Evolutionary conservation across 257 asterid species (phyloP).

Genomic region (Solanum pinnatisectum): DNA sequence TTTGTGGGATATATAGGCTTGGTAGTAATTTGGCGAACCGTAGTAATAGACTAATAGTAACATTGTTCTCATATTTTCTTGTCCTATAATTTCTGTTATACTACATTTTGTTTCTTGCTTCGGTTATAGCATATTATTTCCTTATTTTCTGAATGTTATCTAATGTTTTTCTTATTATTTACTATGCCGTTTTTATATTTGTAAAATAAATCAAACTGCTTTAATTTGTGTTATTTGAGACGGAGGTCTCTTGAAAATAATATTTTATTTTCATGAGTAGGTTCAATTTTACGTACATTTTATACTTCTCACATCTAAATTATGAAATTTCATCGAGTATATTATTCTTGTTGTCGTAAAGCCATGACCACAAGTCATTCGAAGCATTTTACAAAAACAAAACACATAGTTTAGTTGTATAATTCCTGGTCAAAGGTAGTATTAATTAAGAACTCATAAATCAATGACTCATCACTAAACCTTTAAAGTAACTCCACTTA

Average conservation of each 20-base stretch:
- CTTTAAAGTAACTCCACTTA: not conserved
- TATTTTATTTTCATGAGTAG: not conserved
- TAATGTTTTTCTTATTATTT: too few relatives aligned
- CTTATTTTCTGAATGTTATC: not conserved
- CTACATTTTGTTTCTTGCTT: not conserved
- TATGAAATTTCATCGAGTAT: too few relatives aligned
- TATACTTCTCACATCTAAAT: too few relatives aligned
- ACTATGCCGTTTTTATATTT: too few relatives aligned
- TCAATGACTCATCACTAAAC: not conserved
- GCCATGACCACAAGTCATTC: not conserved
- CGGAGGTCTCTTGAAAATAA: not conserved
- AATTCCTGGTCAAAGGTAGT: not conserved
- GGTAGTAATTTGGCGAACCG: not conserved
- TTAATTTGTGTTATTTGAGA: too few relatives aligned
- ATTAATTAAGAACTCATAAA: not conserved
- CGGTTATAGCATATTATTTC: not conserved
- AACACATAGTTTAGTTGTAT: not conserved
- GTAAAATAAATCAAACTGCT: too few relatives aligned
- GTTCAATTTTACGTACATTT: too few relatives aligned
- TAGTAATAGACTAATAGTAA: not conserved
- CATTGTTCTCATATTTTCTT: not conserved
- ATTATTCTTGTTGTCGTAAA: not conserved
- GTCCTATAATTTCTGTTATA: not conserved
- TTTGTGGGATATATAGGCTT: not conserved
- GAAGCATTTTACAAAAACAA: not conserved